phyloP scores from a whole-genome alignment of 2,329 filamentous ascomycete species.

The Talaromyces albobiverticillius region DNA sequence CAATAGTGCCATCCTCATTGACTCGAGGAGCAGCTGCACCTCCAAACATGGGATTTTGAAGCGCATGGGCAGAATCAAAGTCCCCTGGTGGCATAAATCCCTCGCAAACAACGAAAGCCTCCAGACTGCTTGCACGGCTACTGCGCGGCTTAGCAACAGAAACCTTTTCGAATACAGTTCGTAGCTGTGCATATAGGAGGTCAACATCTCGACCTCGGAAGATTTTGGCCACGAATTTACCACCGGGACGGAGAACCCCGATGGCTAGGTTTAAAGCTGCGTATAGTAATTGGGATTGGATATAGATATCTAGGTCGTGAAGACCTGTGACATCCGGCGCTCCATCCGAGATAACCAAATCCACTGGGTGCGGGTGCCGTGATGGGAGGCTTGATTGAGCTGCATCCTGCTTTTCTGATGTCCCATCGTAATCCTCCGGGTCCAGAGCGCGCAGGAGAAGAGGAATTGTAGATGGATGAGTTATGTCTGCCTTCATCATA shows the following conservation, averaged over 20 bases:
- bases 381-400: conserved; percentile 32
- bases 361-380: conserved; percentile 71
- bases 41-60: conserved; percentile 40
- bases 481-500: conserved; percentile 92
- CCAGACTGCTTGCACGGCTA: conserved; percentile 91
- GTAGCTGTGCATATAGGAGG: conserved; percentile 87
- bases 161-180: conserved; percentile 83
- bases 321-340: conserved; percentile 95
- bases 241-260: conserved; percentile 86
- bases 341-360: conserved; percentile 91
- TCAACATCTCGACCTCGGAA: conserved; percentile 96
- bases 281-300: conserved; percentile 92
- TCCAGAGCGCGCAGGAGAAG: conserved; percentile 83
- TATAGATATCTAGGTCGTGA: conserved; percentile 96
- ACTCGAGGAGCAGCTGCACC: conserved; percentile 31
- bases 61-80: conserved; percentile 23
- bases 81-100: conserved; percentile 72
- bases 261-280: conserved; percentile 90
- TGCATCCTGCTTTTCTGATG: conserved; percentile 8
- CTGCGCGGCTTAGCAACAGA: conserved; percentile 91
- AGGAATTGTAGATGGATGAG: conserved; percentile 91
- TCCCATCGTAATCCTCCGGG: conserved; percentile 56
- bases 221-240: conserved; percentile 97
- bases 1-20: conserved; percentile 30
- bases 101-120: conserved; percentile 94